These are phyloP conservation scores for Elaphomyces granulatus DNA, from an alignment of 495 filamentous ascomycete species.

Conservation along the genomic window DNA sequence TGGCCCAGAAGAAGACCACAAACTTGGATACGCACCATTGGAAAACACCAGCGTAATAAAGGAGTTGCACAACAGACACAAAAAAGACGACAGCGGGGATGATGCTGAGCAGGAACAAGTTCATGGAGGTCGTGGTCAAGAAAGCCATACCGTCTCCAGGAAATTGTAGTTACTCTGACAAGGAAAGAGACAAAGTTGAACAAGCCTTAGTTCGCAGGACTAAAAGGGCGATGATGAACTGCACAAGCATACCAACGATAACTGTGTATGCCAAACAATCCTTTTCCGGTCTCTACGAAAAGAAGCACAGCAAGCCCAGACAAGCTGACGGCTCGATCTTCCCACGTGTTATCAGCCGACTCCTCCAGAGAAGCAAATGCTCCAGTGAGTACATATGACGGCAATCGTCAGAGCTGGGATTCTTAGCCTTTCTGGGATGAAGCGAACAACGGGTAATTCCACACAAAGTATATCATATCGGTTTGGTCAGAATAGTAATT, in stretches of 20 bases:
- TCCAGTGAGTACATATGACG: constrained; percentile 62
- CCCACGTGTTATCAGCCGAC: constrained; percentile 57
- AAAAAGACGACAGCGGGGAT: constrained; percentile 87
- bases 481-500: constrained; percentile 45
- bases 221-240: constrained; percentile 80
- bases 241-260: constrained; percentile 72
- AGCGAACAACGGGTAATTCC: constrained; percentile 38
- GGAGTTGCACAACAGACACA: constrained; percentile 67
- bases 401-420: constrained; percentile 46
- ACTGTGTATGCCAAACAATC: constrained; percentile 57
- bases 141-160: constrained; percentile 54
- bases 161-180: constrained; percentile 56
- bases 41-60: constrained; percentile 62
- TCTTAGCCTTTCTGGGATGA: constrained; percentile 49
- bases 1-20: constrained; percentile 82
- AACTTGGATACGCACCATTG: constrained; percentile 84
- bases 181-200: constrained; percentile 71
- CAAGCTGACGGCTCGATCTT: constrained; percentile 61
- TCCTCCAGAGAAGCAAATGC: constrained; percentile 58
- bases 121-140: constrained; percentile 37
- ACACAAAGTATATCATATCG: constrained; percentile 48
- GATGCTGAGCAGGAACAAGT: constrained; percentile 58
- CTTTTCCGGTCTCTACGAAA: constrained; percentile 43
- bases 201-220: constrained; percentile 64
- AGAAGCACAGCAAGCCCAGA: constrained; percentile 70